These are phyloP conservation scores for Acacia concinna DNA, from an alignment of 331 rosid genomes.

Conservation along the genomic window DNA sequence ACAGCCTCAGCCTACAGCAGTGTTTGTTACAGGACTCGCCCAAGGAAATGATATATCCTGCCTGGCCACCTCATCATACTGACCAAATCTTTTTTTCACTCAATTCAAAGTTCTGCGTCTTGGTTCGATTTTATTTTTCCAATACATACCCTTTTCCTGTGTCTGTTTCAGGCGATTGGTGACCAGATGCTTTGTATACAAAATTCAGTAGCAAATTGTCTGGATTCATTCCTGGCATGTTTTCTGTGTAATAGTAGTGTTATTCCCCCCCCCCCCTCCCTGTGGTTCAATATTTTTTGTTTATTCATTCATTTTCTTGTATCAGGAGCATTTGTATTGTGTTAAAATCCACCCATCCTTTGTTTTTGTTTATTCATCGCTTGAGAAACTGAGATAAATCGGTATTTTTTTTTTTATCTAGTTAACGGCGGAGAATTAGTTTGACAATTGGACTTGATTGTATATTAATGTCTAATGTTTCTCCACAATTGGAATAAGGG, in stretches of 20 bases:
- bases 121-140: neutral
- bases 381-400: constrained; percentile 14
- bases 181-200: constrained; percentile 51
- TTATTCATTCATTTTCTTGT: constrained; percentile 49
- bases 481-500: neutral
- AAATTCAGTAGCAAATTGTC: constrained; percentile 31
- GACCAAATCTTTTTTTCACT: constrained; percentile 32
- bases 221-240: constrained; percentile 35
- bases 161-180: constrained; percentile 45
- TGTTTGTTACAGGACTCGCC: constrained; percentile 26
- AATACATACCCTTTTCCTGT: neutral
- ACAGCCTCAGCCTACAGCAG: constrained; percentile 54
- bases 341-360: constrained; percentile 25
- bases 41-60: constrained; percentile 31
- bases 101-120: neutral
- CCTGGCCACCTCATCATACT: constrained; percentile 31
- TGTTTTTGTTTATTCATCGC: constrained; percentile 20
- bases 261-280: neutral
- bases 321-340: constrained; percentile 34
- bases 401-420: neutral
- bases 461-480: neutral
- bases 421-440: neutral
- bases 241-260: constrained; percentile 42
- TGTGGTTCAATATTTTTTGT: constrained; percentile 22
- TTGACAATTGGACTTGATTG: neutral